These are phyloP conservation scores for Solanum hybrid DNA, from an alignment of 305 asterid genomes.

Conservation along the genomic window DNA sequence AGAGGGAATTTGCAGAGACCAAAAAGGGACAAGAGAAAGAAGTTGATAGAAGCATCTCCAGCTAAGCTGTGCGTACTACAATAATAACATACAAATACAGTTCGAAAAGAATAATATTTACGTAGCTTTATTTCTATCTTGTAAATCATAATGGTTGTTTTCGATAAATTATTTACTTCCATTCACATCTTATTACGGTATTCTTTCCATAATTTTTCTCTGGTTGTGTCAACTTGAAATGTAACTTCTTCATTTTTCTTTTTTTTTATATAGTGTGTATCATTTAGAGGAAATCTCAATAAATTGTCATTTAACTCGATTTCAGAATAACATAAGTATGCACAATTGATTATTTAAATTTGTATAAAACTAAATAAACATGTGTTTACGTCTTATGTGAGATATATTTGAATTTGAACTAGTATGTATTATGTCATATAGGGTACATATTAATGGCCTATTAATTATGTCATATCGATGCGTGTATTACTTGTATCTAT, in stretches of 20 bases:
- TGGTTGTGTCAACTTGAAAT: background rate
- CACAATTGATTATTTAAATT: background rate
- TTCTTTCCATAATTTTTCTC: background rate
- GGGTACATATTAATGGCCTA: background rate
- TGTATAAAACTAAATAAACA: background rate
- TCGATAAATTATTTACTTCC: background rate
- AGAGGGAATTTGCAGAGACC: background rate
- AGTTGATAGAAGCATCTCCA: background rate
- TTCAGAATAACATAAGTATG: too few relatives aligned
- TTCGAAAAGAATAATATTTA: background rate
- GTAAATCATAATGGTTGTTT: background rate
- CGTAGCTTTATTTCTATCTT: background rate
- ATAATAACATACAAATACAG: background rate
- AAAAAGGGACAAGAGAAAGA: background rate
- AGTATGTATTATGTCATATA: background rate
- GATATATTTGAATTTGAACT: background rate
- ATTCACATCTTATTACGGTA: background rate
- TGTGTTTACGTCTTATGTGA: rapidly evolving
- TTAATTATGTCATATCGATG: rapidly evolving
- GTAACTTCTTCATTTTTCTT: background rate
- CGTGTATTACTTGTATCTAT: too few relatives aligned
- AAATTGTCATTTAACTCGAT: background rate
- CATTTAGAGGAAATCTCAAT: background rate
- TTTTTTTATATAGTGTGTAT: background rate
- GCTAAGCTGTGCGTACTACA: background rate